These are phyloP conservation scores for Austroboletus sp. DNA, from an alignment of 1,284 basidiomycete species.

Conservation along the genomic window DNA sequence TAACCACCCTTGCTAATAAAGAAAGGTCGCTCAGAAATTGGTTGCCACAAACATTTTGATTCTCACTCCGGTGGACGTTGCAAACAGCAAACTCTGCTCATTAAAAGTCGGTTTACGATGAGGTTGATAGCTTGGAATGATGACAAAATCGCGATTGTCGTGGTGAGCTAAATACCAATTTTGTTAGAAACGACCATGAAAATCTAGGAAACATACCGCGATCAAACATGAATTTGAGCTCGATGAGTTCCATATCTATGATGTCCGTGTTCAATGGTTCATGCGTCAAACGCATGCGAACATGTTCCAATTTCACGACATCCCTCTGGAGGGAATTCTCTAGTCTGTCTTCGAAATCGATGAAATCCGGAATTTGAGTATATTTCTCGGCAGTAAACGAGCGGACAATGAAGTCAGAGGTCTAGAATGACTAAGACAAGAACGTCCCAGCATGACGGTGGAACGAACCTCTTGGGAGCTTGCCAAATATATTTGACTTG, in stretches of 20 bases:
- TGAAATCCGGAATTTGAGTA: conserved; percentile 79
- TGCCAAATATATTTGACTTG: conserved; percentile 69
- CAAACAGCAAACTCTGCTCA: conserved; percentile 62
- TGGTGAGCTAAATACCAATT: conserved; percentile 47
- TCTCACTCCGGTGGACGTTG: conserved; percentile 55
- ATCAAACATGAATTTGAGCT: conserved; percentile 76
- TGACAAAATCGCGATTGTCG: conserved; percentile 76
- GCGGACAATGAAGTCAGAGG: conserved; percentile 68
- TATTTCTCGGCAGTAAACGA: conserved; percentile 75
- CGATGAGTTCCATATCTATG: conserved; percentile 73
- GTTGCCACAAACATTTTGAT: neutral
- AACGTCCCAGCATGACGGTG: conserved; percentile 1
- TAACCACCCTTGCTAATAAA: conserved; percentile 59
- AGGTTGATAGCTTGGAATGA: conserved; percentile 75
- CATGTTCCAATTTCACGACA: conserved; percentile 70
- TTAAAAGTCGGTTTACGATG: conserved; percentile 44
- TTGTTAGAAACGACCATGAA: conserved; percentile 10
- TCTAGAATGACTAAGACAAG: conserved; percentile 39
- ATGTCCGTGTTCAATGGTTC: conserved; percentile 62
- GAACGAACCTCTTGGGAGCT: conserved; percentile 64
- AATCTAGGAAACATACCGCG: conserved; percentile 46
- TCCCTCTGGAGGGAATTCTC: conserved; percentile 77
- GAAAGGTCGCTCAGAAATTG: conserved; percentile 1
- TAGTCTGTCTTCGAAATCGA: conserved; percentile 66
- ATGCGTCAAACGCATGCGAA: conserved; percentile 73